Evolutionary conservation across 495 filamentous ascomycete genomes (phyloP), one percentile per base, ranked within the genome.

Genomic region (Penicillium malachiteum): DNA sequence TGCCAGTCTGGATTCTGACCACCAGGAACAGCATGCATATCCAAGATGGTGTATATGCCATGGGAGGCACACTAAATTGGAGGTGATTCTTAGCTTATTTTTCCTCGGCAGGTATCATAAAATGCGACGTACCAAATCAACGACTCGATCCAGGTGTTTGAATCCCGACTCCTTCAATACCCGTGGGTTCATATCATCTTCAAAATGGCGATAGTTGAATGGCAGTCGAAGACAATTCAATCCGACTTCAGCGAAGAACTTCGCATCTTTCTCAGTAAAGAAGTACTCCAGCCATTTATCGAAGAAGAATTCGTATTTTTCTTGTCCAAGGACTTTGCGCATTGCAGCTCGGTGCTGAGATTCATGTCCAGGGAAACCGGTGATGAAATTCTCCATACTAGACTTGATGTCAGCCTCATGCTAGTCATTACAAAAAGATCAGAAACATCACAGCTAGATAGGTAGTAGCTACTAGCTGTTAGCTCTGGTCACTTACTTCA

Each of bases 331-430:
- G 5, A 81, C 81, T 18, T 72, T 68, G 0, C 71, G 63, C 77
- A 88, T 80, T 1, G 82, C 78, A 2, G 72, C 74, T 0, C 82
- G 74, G 54, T 81, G 78, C 56, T 87, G 72, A 17, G 67, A 67
- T 55, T 87, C 85, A 42, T 84, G 80, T 10, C 80, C 84, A 0
- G 84, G 68, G 52, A 81, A 87, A n/a, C 84, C 84, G 0, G 84
- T 86, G 64, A 86, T 86, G 71, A 86, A 87, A 56, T 86, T 86
- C 64, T 85, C 82, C 83, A 86, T 85, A 56, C 80, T 83, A 48
- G 34, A 13, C 56, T 54, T 17, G 9, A 16, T 38, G 16, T 41
- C 3, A 32, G 26, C 14, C 10, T 31, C 13, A n/a, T 41, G 1
- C 34, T 35, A 42, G 30, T 35, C 3, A 38, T 21, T 3, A 17